These are phyloP conservation scores for Wickerhamiella azymoides DNA, from an alignment of 805 yeast species.

Conservation along the genomic window DNA sequence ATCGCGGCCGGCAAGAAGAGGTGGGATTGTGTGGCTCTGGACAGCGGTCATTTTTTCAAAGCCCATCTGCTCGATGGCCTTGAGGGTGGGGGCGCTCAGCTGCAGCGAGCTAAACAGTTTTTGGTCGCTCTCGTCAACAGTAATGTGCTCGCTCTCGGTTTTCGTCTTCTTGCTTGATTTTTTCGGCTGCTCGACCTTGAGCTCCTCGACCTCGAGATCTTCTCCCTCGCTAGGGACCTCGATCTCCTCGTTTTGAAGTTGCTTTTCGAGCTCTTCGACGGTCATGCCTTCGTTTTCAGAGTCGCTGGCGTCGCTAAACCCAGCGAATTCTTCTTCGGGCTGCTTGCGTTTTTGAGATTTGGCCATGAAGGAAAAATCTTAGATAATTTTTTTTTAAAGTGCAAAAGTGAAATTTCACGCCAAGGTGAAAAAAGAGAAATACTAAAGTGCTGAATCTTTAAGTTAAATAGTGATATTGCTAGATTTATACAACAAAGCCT, in stretches of 20 bases:
- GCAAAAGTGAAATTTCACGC: neutral
- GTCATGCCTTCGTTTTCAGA: slow-evolving; percentile 12
- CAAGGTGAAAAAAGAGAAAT: neutral
- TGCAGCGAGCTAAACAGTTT: slow-evolving; percentile 38
- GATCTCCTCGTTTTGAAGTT: slow-evolving; percentile 14
- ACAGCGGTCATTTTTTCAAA: slow-evolving; percentile 86
- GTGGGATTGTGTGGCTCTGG: slow-evolving; percentile 92
- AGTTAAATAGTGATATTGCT: neutral
- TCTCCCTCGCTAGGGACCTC: slow-evolving; percentile 22
- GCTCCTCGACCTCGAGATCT: slow-evolving; percentile 20
- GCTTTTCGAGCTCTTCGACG: slow-evolving; percentile 17
- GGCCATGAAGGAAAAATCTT: neutral
- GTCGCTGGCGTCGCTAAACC: neutral
- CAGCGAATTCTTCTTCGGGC: slow-evolving; percentile 1
- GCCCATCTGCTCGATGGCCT: slow-evolving; percentile 79
- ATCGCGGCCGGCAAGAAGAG: slow-evolving; percentile 89
- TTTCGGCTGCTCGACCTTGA: slow-evolving; percentile 15
- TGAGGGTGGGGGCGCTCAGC: slow-evolving; percentile 67
- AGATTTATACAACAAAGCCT: neutral
- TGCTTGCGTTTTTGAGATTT: neutral
- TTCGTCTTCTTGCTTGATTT: neutral
- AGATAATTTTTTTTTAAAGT: neutral
- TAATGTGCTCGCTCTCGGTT: slow-evolving; percentile 9
- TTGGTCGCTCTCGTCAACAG: slow-evolving; percentile 12
- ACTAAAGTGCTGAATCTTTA: neutral